Conservation (phyloP, 2,329 filamentous ascomycete species). For the Trichoderma atrobrunneum region DNA sequence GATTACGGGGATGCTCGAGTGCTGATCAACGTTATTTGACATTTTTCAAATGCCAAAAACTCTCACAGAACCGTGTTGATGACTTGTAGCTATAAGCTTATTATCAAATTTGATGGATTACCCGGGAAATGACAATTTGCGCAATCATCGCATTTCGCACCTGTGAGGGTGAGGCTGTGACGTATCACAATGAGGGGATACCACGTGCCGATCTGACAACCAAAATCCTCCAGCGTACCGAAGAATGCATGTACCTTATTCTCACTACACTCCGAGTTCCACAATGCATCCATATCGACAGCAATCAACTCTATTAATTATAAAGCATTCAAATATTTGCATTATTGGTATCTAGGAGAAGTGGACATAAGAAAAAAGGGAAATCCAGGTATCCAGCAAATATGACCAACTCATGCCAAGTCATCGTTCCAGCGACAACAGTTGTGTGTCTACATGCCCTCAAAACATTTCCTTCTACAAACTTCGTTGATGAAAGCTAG, state of each 20-base stretch:
- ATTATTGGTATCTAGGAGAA: neutral
- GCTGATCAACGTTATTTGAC: neutral
- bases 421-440: neutral
- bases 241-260: neutral
- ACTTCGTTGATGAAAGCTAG: neutral
- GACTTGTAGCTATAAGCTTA: neutral
- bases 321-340: neutral
- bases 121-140: neutral
- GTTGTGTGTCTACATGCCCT: neutral
- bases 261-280: neutral
- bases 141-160: neutral
- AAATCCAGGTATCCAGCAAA: neutral
- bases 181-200: neutral
- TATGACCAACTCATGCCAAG: neutral
- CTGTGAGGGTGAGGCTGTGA: neutral
- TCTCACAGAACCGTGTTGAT: neutral
- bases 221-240: neutral
- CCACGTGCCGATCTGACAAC: neutral
- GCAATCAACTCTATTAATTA: neutral
- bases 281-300: neutral
- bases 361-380: neutral
- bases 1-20: slow-evolving; percentile 24
- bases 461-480: neutral
- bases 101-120: neutral
- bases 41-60: neutral